Conservation (phyloP, 2,329 filamentous ascomycete genomes). For the Mycocentrospora acerina region DNA sequence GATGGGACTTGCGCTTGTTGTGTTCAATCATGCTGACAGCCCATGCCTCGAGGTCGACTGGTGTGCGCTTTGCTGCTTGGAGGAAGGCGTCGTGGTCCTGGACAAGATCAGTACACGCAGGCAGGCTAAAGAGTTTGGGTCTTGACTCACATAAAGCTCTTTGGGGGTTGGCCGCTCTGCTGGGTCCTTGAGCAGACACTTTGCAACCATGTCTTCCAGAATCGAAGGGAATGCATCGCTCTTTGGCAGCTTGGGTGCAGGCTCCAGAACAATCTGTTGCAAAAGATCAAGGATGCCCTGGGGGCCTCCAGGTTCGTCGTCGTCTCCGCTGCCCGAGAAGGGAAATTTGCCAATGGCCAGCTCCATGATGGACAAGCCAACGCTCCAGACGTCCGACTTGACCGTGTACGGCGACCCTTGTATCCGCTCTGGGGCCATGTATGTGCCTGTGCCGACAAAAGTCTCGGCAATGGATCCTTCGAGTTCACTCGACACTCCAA, state of each 20-base stretch:
- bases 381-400: conserved; percentile 98
- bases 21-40: conserved; percentile 90
- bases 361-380: conserved; percentile 93
- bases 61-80: conserved; percentile 93
- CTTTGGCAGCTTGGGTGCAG: conserved; percentile 89
- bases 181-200: conserved; percentile 88
- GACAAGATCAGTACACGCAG: conserved; percentile 12
- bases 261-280: conserved; percentile 96
- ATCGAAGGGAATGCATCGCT: conserved; percentile 96
- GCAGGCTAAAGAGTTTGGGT: neutral
- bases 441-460: conserved; percentile 97
- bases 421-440: conserved; percentile 98
- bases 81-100: conserved; percentile 93
- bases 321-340: conserved; percentile 81
- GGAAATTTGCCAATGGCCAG: conserved; percentile 96
- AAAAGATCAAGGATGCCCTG: conserved; percentile 94
- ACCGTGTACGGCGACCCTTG: conserved; percentile 97
- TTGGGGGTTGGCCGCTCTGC: conserved; percentile 88
- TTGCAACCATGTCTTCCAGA: conserved; percentile 94
- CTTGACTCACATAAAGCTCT: conserved; percentile 76
- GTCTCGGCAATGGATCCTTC: conserved; percentile 98
- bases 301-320: conserved; percentile 67
- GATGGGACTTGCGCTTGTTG: conserved; percentile 92
- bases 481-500: conserved; percentile 96
- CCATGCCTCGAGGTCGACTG: conserved; percentile 92